phyloP scores from a whole-genome alignment of 371 early-diverging fungal genomes.

The Mucor sp. region DNA sequence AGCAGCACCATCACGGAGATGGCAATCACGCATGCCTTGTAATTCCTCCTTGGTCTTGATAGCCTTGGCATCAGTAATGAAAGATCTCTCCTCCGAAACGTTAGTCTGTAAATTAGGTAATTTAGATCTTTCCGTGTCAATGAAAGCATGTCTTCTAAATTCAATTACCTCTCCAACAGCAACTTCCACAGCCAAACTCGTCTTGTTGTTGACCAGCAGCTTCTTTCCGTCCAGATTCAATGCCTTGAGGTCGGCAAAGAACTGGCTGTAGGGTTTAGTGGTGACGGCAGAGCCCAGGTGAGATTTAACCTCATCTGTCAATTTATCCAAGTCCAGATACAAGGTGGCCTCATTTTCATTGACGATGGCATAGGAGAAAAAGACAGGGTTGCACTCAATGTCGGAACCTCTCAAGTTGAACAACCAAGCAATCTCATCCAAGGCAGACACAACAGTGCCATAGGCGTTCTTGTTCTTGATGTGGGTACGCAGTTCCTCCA shows the following conservation, averaged over 20 bases:
- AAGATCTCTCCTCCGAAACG: constrained; percentile 62
- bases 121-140: constrained; percentile 59
- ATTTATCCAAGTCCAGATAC: constrained; percentile 79
- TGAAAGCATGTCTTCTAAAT: not conserved
- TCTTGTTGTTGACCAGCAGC: constrained; percentile 58
- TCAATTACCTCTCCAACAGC: constrained; percentile 56
- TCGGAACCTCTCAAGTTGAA: constrained; percentile 98
- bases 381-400: constrained; percentile 98
- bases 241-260: constrained; percentile 74
- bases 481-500: constrained; percentile 61
- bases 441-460: constrained; percentile 80
- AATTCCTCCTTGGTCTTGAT: constrained; percentile 95
- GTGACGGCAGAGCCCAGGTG: constrained; percentile 47
- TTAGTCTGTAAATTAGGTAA: constrained; percentile 60
- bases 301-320: constrained; percentile 61
- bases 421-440: constrained; percentile 97
- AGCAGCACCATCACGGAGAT: constrained; percentile 94
- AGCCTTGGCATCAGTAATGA: constrained; percentile 81
- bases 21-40: constrained; percentile 94
- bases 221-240: constrained; percentile 26
- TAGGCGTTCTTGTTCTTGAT: constrained; percentile 63
- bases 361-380: constrained; percentile 91
- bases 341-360: constrained; percentile 70
- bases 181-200: constrained; percentile 75
- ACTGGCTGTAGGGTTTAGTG: constrained; percentile 70